Evolutionary conservation across 2,329 filamentous ascomycete genomes (phyloP), one percentile per base, ranked within the genome.

Genomic region (Domatiomyces globalis): DNA sequence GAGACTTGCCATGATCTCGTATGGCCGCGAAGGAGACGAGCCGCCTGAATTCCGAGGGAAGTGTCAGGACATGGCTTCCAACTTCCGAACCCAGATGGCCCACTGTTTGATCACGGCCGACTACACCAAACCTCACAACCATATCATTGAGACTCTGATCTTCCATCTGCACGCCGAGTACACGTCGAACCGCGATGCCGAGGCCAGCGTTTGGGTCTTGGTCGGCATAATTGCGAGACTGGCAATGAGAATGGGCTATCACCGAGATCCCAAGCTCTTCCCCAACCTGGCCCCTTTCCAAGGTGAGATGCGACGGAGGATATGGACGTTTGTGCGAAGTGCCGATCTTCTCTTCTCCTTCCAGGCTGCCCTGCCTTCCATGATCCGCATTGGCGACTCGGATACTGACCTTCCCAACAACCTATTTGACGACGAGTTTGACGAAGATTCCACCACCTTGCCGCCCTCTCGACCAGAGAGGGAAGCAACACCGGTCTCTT

Each of bases 191-290:
- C 69, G 73, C 61, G 80, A 83, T 56, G 71, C 78, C 1, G 78
- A 82, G 58, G 69, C 76, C 9, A 78, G 76, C 10, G 73, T 81
- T 5, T 73, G 81, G 66, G 71, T 83, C 22, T 68, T 81, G 54
- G 73, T 75, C 1, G 76, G 78, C 22, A 73, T 83, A 56, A 76
- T 81, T 55, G 73, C 77, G 20, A 72, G 79, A 22, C 62, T 83
- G 44, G 79, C 79, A 10, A 81, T 83, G 78, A 71, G 78, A 22
- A 81, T 81, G 76, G 80, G 80, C 22, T 77, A 81, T 55, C 80
- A 83, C 62, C 71, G 79, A 48, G 80, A 83, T 61, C 72, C 78
- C 8, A 77, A 71, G 29, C 73, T 76, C 56, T 81, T 79, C 59
- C 69, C 77, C 2, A 76, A 75, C 54, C 75, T 83, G 52, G 71